Evolutionary conservation across 129 eudicot genomes (phyloP), one percentile per base, ranked within the genome.

Genomic region (Apium graveolens): DNA sequence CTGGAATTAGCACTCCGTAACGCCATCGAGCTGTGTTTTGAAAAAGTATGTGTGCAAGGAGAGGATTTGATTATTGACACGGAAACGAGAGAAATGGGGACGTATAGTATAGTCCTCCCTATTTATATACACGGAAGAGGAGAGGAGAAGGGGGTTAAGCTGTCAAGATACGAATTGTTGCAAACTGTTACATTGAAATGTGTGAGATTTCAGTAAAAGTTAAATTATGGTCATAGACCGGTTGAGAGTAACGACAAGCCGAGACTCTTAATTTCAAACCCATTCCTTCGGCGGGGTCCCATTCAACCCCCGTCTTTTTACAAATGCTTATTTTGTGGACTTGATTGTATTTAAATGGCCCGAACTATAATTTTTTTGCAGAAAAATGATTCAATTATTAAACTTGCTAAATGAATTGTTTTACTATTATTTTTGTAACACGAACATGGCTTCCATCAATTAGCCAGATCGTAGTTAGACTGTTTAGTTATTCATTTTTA

Each of bases 11-110:
- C 70, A 63, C 27, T 35, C 26, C 73, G 73, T 24, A 77, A 46
- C 38, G 80, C 80, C 80, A 77, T 76, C 51, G 9, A 73, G 16
- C 5, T 73, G 5, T 41, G 12, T 73, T 73, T 8, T 42, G 44
- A 41, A 41, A 41, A 7, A 41, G 2, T 72, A n/a, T 42, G n/a
- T 37, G 2, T 20, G 60, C 75, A 71, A 18, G 16, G 18, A 63
- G 16, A 44, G 0, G 48, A 44, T 44, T 2, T 44, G 16, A 44
- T 44, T 43, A 10, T 43, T 0, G 45, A 43, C 45, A 44, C 48
- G 48, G 48, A 44, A 44, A 44, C 45, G 11, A 42, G 45, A 42
- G 45, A 42, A 10, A 65, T 24, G 73, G 8, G 18, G 73, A 0
- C 4, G 41, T 16, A 5, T 18, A 3, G 41, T 16, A 5, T 18